phyloP scores from a whole-genome alignment of 1,284 basidiomycete genomes.

The Sporisorium scitamineum region DNA sequence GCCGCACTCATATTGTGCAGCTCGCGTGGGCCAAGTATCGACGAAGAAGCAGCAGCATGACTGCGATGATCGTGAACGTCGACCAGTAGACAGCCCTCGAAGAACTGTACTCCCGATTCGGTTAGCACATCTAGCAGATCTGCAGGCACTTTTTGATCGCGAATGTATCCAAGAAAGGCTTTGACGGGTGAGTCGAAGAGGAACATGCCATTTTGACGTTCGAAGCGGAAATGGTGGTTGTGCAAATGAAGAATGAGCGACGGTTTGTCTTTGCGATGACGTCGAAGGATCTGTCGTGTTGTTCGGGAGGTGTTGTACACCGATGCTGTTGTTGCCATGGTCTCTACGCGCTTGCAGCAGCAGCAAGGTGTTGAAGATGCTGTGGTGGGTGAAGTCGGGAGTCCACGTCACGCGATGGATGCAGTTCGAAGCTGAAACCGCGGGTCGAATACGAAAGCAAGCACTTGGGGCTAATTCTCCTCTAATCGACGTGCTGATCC shows the following conservation, averaged over 20 bases:
- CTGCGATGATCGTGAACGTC: constrained; percentile 66
- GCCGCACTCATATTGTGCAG: constrained; percentile 26
- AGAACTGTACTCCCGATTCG: constrained; percentile 61
- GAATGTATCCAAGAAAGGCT: constrained; percentile 59
- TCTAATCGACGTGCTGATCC: not conserved
- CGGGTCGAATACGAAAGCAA: not conserved
- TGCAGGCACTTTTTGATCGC: constrained; percentile 62
- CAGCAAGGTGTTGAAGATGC: not conserved
- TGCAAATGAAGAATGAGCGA: constrained; percentile 64
- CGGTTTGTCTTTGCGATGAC: constrained; percentile 64
- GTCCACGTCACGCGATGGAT: not conserved
- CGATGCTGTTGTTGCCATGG: constrained; percentile 66
- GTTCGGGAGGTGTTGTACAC: constrained; percentile 67
- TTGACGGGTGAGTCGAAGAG: constrained; percentile 65
- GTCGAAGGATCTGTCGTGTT: constrained; percentile 63
- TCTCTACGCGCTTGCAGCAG: not conserved
- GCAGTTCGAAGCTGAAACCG: no score
- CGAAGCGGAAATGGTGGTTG: constrained; percentile 63
- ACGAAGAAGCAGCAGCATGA: constrained; percentile 23
- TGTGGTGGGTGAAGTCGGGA: not conserved
- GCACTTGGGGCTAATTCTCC: not conserved
- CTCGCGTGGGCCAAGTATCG: constrained; percentile 28
- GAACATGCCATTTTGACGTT: constrained; percentile 65
- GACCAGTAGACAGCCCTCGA: constrained; percentile 64
- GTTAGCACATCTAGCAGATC: constrained; percentile 65